Evolutionary conservation across 1,284 basidiomycete genomes (phyloP).

Genomic region (Heterobasidion parviporum): DNA sequence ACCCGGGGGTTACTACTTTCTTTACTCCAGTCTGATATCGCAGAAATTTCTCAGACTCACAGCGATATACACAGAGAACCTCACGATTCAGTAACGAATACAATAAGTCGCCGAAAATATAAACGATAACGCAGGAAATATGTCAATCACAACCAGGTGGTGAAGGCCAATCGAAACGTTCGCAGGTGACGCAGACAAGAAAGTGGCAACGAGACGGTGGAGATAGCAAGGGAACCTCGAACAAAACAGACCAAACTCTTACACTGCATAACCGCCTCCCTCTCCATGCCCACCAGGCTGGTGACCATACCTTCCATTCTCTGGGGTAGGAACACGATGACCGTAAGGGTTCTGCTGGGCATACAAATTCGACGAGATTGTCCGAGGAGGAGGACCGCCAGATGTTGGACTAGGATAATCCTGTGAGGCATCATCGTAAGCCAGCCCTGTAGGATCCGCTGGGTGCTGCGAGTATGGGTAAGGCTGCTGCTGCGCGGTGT

Average conservation of each 20-base stretch:
- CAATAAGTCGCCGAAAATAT: too few relatives aligned
- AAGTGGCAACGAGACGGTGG: too few relatives aligned
- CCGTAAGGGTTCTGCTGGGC: constrained; percentile 2
- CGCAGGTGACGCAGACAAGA: too few relatives aligned
- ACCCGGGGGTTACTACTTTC: too few relatives aligned
- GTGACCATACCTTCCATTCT: constrained; percentile 1
- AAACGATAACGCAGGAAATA: too few relatives aligned
- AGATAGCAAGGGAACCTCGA: too few relatives aligned
- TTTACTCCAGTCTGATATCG: too few relatives aligned
- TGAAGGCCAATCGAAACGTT: too few relatives aligned
- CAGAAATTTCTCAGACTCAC: too few relatives aligned
- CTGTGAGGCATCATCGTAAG: constrained; percentile 5
- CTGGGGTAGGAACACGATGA: constrained; percentile 3
- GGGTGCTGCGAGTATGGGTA: neutral
- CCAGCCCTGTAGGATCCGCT: constrained; percentile 1
- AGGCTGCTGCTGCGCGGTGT: constrained; percentile 4
- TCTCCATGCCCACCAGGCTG: neutral
- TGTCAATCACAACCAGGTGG: too few relatives aligned
- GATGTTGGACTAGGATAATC: constrained; percentile 6
- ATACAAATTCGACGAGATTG: neutral
- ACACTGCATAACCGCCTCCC: neutral
- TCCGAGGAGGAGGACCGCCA: constrained; percentile 1
- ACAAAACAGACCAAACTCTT: neutral
- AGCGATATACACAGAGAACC: too few relatives aligned
- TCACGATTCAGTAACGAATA: too few relatives aligned